phyloP scores from a whole-genome alignment of 2,329 filamentous ascomycete genomes.

The Aspergillus felis region DNA sequence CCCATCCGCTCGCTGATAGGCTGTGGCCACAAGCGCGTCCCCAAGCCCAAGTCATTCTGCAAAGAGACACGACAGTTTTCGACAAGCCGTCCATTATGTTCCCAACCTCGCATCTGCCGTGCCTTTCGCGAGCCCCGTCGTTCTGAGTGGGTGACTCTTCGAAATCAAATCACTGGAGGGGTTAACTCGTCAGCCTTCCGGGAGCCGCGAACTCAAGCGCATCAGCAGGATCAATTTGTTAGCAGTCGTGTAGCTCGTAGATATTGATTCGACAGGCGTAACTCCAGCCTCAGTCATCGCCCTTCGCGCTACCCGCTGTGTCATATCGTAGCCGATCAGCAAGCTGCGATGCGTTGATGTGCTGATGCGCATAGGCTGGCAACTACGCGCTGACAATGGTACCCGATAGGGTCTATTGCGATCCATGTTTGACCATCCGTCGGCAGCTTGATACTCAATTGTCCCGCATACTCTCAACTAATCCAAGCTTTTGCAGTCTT shows the following conservation, averaged over 20 bases:
- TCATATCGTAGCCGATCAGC: no score
- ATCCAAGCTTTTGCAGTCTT: not conserved
- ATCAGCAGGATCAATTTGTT: slow-evolving; percentile 88
- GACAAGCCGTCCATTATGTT: slow-evolving; percentile 75
- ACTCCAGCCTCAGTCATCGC: no score
- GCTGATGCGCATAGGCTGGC: no score
- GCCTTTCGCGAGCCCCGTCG: slow-evolving; percentile 88
- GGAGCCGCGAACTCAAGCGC: slow-evolving; percentile 71
- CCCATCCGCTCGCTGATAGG: slow-evolving; percentile 80
- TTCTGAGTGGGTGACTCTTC: slow-evolving; percentile 93
- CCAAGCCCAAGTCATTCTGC: slow-evolving; percentile 89
- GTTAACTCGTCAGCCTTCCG: slow-evolving; percentile 91
- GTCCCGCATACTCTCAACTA: not conserved
- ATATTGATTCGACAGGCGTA: no score
- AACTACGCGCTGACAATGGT: no score
- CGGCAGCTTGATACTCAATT: no score
- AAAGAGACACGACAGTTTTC: slow-evolving; percentile 66
- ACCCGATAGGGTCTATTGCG: no score
- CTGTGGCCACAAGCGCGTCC: slow-evolving; percentile 80
- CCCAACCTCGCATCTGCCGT: slow-evolving; percentile 93
- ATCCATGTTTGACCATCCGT: no score
- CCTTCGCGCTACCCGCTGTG: no score
- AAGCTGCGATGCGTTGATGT: no score
- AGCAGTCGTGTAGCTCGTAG: slow-evolving; percentile 85
- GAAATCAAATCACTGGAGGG: slow-evolving; percentile 90